Evolutionary conservation across 176 grass and related monocot genomes (phyloP).

Genomic region (Panicum miliaceum): DNA sequence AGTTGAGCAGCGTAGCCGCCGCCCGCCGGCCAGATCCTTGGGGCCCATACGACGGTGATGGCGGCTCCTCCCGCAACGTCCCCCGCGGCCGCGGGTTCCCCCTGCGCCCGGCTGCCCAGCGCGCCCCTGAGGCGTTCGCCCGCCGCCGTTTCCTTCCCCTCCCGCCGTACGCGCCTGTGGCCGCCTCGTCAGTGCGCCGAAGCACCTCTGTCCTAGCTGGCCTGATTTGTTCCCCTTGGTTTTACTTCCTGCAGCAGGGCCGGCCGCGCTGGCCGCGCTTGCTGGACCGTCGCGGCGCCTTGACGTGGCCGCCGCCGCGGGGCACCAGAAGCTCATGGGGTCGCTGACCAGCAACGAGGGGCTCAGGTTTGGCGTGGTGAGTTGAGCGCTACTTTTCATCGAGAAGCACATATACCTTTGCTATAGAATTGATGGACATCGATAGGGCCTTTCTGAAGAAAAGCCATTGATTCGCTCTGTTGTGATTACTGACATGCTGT

Average conservation of each 20-base stretch:
- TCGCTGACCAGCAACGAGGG: slow-evolving; percentile 70
- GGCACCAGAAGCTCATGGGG: slow-evolving; percentile 74
- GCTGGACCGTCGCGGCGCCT: slow-evolving; percentile 23
- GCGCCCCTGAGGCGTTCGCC: slow-evolving; percentile 18
- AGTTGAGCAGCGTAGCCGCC: not conserved
- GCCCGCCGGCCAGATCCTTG: not conserved
- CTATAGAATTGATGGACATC: not conserved
- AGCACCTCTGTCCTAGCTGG: not conserved
- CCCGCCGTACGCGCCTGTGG: not conserved
- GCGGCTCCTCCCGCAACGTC: slow-evolving; percentile 49
- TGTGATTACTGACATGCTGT: not conserved
- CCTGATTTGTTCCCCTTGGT: not conserved
- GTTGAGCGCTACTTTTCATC: not conserved
- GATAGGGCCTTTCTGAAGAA: not conserved
- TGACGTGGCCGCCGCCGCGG: slow-evolving; percentile 38
- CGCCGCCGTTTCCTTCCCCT: slow-evolving; percentile 29
- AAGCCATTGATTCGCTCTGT: not conserved
- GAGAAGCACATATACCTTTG: not conserved
- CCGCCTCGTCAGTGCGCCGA: slow-evolving; percentile 1
- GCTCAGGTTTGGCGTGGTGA: slow-evolving; percentile 83
- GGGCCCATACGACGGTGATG: slow-evolving; percentile 16
- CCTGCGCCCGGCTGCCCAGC: slow-evolving; percentile 30
- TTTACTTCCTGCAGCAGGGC: slow-evolving; percentile 29
- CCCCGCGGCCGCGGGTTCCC: slow-evolving; percentile 28
- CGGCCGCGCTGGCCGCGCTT: slow-evolving; percentile 15